Evolutionary conservation across 2,329 filamentous ascomycete genomes (phyloP), one percentile per base, ranked within the genome.

Genomic region (Reticulascus tulasneorum): DNA sequence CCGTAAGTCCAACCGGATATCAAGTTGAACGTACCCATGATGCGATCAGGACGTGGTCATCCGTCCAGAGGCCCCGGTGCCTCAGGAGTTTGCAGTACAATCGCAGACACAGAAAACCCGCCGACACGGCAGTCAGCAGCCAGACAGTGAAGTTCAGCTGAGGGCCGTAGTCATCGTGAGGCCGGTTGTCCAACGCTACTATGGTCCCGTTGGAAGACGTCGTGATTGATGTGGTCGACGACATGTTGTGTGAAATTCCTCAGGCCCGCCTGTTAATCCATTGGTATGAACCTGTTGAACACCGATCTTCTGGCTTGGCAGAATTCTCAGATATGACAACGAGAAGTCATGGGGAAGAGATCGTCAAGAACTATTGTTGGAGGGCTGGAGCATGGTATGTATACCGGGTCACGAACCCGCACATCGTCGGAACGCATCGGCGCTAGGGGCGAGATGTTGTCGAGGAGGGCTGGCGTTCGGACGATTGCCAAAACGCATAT

Each of bases 21-120:
- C n/a, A n/a, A n/a, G n/a, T 9, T 19, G 3, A 9, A 38, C 46
- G 10, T 40, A 49, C 48, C 47, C 46, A 51, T 6, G 43, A 34
- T 13, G 38, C 41, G 16, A 47, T 34, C 17, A 51, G 39, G 17
- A 43, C 30, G 17, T 42, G 30, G 38, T 51, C 48, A 19, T 49
- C 48, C 34, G 29, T 30, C 44, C 47, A 48, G 11, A 47, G 32
- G n/a, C 34, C 29, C 23, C 42, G 33, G 17, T 22, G 20, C 17
- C 37, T 31, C 23, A 28, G 42, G 23, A 45, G 28, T 39, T 51
- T 51, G 44, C 41, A 46, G 40, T 46, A 48, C 7, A 51, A 15
- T 11, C 48, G 33, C 23, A 49, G 38, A 4, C 23, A 37, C 10
- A 49, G 35, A 30, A 49, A 48, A 15, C 37, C 25, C 3, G 31